Evolutionary conservation across 768 basidiomycete species (phyloP), one percentile per base, ranked within the genome.

Genomic region (Botryobasidium botryosum): DNA sequence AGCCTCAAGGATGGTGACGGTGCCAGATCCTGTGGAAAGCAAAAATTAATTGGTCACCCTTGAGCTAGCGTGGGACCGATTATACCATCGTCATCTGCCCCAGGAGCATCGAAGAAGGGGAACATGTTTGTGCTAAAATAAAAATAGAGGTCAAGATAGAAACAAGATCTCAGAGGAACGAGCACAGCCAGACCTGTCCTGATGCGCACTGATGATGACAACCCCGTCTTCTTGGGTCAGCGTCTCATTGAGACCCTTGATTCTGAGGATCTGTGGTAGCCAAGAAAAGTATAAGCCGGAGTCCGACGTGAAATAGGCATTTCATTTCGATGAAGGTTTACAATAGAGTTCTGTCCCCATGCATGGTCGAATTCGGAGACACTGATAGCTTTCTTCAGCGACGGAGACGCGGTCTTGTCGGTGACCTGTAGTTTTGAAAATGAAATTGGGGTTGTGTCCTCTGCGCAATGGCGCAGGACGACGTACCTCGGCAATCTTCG

Each of bases 261-360:
- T 80, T 55, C 72, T 71, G 39, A 75, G 68, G 53, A 90, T 75
- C 83, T 86, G 53, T 52, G 31, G 35, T 37, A 41, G 29, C 40
- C 15, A 46, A 29, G 13, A 43, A 42, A 43, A 50, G n/a, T n/a
- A n/a, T n/a, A n/a, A n/a, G n/a, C n/a, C n/a, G n/a, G n/a, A n/a
- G n/a, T n/a, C n/a, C n/a, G n/a, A n/a, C n/a, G n/a, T n/a, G n/a
- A n/a, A n/a, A n/a, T n/a, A n/a, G n/a, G n/a, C n/a, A n/a, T n/a
- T n/a, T n/a, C n/a, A n/a, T n/a, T n/a, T 43, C 6, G 10, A 18
- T 5, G n/a, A 15, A 18, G 6, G 58, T 75, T 48, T 56, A 80
- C 77, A 49, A 85, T 75, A 42, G 72, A 71, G 59, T 81, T 78
- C 67, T 94, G 90, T 7, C 77, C 78, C 88, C 87, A 90, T 2